Base-by-base conservation (phyloP, 805 yeast species). In the Pichia phayaonensis region DNA sequence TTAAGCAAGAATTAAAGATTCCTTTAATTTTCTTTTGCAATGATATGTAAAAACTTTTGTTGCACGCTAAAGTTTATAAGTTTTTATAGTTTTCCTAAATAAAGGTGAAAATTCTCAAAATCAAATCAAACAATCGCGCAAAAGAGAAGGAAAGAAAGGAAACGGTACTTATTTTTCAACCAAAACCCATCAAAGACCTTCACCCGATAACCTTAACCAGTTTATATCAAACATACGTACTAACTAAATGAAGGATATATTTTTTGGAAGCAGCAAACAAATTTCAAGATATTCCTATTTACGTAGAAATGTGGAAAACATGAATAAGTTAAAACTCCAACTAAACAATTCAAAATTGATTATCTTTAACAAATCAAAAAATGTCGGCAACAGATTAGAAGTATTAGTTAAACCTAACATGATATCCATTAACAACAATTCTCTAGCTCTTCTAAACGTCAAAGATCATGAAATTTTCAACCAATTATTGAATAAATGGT, bases 281-380 rank as follows among this genome's bases (percentile, higher is more conserved):
- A 68, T 85, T 50, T 82, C 84, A 62, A 67, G 92, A 51, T 78
- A 84, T 7, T 76, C 84, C 18, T 85, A 83, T 57, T 66, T 84
- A 46, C 67, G 92, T 38, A 77, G 77, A 23, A 79, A 84, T 60
- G 43, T 65, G 18, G 74, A 70, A 27, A 82, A 81, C 57, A 73
- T 84, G 34, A 55, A 45, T 5, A 24, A 48, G 8, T 45, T 58
- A 22, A 8, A 34, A 8, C 13, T 29, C 8, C n/a, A 20, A 5
- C 3, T 50, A 2, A 21, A 41, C 12, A 31, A 29, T 10, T 46
- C 53, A 4, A 42, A 42, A n/a, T 18, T 46, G 16, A 29, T 50
- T 3, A 43, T 50, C 11, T 46, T 50, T 15, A 42, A 39, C 15
- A 46, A 29, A 4, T 20, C 24, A 16, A 22, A n/a, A 38, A n/a